These are phyloP conservation scores for Aspergillus sp. DNA, from an alignment of 2,329 filamentous ascomycete genomes.

Conservation along the genomic window DNA sequence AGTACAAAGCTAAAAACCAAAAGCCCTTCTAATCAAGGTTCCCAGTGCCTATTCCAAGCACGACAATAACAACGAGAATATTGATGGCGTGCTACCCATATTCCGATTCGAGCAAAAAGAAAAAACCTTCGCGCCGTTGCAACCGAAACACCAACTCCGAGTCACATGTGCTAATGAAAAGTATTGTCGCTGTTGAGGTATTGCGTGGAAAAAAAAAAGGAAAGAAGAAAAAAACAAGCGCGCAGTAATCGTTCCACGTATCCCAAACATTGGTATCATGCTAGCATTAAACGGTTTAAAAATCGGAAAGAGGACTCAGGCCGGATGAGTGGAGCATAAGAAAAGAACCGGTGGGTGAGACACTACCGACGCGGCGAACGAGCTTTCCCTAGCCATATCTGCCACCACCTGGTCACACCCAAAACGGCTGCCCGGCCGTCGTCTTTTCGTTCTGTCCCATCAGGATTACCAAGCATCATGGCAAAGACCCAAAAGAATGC, in stretches of 20 bases:
- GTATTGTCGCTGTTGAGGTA: not conserved
- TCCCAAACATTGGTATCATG: constrained; percentile 29
- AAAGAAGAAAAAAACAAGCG: not conserved
- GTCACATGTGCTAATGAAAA: constrained; percentile 3
- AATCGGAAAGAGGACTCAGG: constrained; percentile 12
- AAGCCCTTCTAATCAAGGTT: constrained; percentile 2
- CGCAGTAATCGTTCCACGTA: constrained; percentile 23
- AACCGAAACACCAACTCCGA: constrained; percentile 7
- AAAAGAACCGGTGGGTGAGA: not conserved
- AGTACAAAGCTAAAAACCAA: constrained; percentile 10
- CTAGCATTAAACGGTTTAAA: constrained; percentile 17
- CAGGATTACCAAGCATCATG: constrained; percentile 62
- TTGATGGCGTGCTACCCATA: not conserved
- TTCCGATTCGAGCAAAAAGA: not conserved
- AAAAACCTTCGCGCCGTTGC: not conserved
- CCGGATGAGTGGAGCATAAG: constrained; percentile 1
- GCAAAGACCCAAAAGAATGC: constrained; percentile 64
- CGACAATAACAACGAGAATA: not conserved
- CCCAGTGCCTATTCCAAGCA: not conserved
- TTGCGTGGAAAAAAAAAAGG: not conserved
- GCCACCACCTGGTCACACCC: constrained; percentile 60
- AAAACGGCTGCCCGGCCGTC: constrained; percentile 62
- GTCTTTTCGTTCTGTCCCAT: constrained; percentile 58
- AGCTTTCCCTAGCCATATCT: constrained; percentile 52
- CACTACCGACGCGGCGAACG: constrained; percentile 20